phyloP scores from a whole-genome alignment of 306 rosid species.

The Cajanus cajan region DNA sequence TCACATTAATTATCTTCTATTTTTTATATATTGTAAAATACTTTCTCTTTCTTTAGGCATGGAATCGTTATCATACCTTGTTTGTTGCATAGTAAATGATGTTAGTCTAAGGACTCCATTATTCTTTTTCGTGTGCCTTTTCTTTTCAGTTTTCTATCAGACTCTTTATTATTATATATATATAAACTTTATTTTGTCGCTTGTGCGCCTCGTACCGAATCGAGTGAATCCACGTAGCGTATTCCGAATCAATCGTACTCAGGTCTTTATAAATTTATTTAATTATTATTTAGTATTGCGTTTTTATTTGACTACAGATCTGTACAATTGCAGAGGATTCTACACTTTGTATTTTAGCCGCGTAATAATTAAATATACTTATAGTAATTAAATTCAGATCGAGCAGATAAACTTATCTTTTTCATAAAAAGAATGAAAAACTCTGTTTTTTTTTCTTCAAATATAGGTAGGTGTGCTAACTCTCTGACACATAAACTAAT shows the following conservation, averaged over 20 bases:
- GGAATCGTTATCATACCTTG: not conserved
- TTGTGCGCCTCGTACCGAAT: slow-evolving; percentile 30
- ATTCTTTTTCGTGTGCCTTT: not conserved
- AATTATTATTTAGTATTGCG: not conserved
- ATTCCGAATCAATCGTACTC: not conserved
- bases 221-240: not conserved
- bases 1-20: not conserved
- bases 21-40: not conserved
- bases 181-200: slow-evolving; percentile 34
- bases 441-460: not conserved
- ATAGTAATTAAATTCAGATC: not conserved
- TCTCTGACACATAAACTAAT: not conserved
- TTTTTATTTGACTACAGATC: not conserved
- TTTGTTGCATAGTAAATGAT: not conserved
- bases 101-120: not conserved
- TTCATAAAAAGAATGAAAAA: not conserved
- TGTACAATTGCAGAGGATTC: not conserved
- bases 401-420: not conserved
- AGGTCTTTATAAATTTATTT: not conserved
- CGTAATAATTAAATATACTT: slow-evolving; percentile 13
- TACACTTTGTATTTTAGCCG: not conserved
- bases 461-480: not conserved
- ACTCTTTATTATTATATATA: too few relatives aligned
- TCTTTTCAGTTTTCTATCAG: not conserved
- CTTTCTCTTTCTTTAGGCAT: not conserved